A percentile compares a stretch with the other conserved stretches of the same genome.
phyloP scores from a whole-genome alignment of 208 protist species.

The Acanthamoeba polyphaga region DNA sequence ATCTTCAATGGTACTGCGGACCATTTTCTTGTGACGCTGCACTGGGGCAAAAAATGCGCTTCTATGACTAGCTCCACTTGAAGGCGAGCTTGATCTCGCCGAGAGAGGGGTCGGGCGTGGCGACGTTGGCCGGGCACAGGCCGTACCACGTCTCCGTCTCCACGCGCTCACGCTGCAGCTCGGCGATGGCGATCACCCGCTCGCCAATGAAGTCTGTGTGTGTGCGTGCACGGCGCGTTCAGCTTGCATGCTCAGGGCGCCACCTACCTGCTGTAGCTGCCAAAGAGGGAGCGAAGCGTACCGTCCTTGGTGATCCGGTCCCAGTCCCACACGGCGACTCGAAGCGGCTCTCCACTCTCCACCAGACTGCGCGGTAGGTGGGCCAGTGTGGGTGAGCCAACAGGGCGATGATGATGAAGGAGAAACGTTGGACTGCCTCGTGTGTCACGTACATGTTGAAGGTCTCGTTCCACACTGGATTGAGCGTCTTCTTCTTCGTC shows the following conservation, averaged over 20 bases:
- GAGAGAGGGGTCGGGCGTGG: neutral
- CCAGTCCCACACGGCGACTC: neutral
- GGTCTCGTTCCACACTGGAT: constrained; percentile 1
- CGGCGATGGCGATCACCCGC: neutral
- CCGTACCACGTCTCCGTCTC: neutral
- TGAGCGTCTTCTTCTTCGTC: constrained; percentile 11
- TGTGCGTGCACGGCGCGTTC: neutral
- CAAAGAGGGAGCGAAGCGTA: neutral
- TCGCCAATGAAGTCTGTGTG: neutral
- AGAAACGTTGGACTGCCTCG: neutral
- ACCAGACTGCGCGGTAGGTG: neutral
- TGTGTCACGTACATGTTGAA: neutral
- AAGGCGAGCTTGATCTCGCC: constrained; percentile 23
- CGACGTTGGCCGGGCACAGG: neutral
- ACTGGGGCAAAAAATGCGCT: too few species aligned
- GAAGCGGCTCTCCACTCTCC: neutral
- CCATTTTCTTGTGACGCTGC: too few species aligned
- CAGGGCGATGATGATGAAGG: neutral
- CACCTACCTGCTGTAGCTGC: neutral
- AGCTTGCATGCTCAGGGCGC: too few species aligned
- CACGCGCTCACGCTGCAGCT: neutral
- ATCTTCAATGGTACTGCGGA: too few species aligned
- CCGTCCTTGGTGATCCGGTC: constrained; percentile 17
- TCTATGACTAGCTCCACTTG: neutral
- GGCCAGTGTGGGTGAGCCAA: neutral